These are phyloP conservation scores for Taiozyma sp. DNA, from an alignment of 1,139 yeast species.

Conservation along the genomic window DNA sequence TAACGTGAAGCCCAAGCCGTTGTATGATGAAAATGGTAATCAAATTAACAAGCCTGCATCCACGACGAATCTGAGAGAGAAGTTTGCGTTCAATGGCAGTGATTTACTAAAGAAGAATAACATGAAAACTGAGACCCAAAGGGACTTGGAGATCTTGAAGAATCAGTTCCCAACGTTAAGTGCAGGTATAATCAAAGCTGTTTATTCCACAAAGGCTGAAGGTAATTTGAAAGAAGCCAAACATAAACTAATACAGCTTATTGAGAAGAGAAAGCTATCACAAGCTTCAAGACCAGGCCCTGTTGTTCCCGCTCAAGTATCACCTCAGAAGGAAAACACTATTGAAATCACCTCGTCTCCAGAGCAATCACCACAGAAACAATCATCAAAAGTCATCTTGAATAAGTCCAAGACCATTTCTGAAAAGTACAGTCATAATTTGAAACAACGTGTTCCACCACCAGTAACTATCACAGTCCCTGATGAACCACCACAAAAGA, in stretches of 20 bases:
- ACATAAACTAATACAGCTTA: slow-evolving; percentile 36
- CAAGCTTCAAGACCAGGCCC: slow-evolving; percentile 5
- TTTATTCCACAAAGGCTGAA: slow-evolving; percentile 50
- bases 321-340: slow-evolving; percentile 1
- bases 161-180: slow-evolving; percentile 42
- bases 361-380: slow-evolving; percentile 19
- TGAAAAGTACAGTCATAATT: slow-evolving; percentile 36
- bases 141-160: slow-evolving; percentile 43
- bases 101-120: slow-evolving; percentile 16
- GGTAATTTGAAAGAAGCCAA: slow-evolving; percentile 54
- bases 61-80: slow-evolving; percentile 25
- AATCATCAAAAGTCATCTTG: slow-evolving; percentile 54
- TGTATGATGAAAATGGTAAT: not conserved
- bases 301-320: not conserved
- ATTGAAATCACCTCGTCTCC: slow-evolving; percentile 22
- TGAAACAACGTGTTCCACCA: slow-evolving; percentile 1
- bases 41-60: slow-evolving; percentile 1
- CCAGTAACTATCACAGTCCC: not conserved
- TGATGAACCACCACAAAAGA: slow-evolving; percentile 16
- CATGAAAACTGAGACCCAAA: slow-evolving; percentile 4
- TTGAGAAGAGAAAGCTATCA: slow-evolving; percentile 21
- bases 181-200: slow-evolving; percentile 52
- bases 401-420: slow-evolving; percentile 50
- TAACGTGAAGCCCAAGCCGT: slow-evolving; percentile 11
- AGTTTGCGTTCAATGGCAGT: slow-evolving; percentile 28